A percentile compares a stretch with the other conserved stretches of the same genome.
Evolutionary conservation across 768 basidiomycete genomes (phyloP).

Genomic region (Auriscalpium orientale): DNA sequence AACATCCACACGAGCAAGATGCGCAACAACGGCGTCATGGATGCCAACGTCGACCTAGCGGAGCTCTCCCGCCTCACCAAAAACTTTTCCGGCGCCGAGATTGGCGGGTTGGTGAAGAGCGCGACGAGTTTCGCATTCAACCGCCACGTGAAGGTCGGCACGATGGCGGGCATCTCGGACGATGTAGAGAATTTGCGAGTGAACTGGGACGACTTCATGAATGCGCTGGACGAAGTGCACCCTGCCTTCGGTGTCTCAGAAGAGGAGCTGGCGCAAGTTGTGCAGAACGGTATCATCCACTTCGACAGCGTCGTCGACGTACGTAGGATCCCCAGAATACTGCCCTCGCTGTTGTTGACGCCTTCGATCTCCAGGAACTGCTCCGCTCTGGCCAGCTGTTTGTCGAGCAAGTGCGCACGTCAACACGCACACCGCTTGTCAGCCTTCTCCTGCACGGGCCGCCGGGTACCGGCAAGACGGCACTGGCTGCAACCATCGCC

Average conservation of each 20-base stretch:
- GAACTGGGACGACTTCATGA: slow-evolving; percentile 77
- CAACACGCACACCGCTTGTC: slow-evolving; percentile 86
- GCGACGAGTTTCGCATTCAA: slow-evolving; percentile 98
- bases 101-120: slow-evolving; percentile 92
- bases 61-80: slow-evolving; percentile 84
- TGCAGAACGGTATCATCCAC: slow-evolving; percentile 95
- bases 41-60: slow-evolving; percentile 67
- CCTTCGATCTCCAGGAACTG: slow-evolving; percentile 50
- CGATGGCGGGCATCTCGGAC: slow-evolving; percentile 92
- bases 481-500: slow-evolving; percentile 89
- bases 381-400: slow-evolving; percentile 81
- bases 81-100: slow-evolving; percentile 97
- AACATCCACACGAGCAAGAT: slow-evolving; percentile 94
- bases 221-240: slow-evolving; percentile 88
- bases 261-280: slow-evolving; percentile 87
- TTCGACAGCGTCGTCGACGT: slow-evolving; percentile 73
- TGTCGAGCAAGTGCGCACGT: slow-evolving; percentile 89
- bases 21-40: slow-evolving; percentile 88
- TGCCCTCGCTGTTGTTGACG: neutral
- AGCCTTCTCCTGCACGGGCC: slow-evolving; percentile 85
- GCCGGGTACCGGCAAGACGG: slow-evolving; percentile 90
- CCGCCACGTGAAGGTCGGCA: slow-evolving; percentile 95
- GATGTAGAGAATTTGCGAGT: slow-evolving; percentile 93
- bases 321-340: slow-evolving; percentile 21
- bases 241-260: slow-evolving; percentile 97